Conservation (phyloP, 768 basidiomycete species). For the Lentinula edodes region DNA sequence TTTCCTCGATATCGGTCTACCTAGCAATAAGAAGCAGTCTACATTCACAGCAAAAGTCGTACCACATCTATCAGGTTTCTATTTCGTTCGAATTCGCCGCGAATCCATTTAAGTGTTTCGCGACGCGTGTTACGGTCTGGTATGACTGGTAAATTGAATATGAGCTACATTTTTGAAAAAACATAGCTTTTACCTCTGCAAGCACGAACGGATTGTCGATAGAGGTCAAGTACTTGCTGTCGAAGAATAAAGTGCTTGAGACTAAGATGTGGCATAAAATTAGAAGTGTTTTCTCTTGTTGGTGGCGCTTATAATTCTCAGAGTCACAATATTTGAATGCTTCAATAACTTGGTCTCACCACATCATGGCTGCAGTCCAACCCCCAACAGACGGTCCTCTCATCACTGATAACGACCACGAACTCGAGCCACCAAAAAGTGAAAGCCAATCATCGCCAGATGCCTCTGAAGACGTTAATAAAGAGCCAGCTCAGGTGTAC, state of each 20-base stretch:
- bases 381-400: not conserved
- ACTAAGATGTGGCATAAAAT: conserved; percentile 26
- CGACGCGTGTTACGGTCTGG: conserved; percentile 52
- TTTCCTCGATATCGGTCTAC: conserved; percentile 59
- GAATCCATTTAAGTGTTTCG: conserved; percentile 71
- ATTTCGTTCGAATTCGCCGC: conserved; percentile 64
- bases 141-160: conserved; percentile 39
- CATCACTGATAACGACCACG: not conserved
- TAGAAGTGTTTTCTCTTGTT: not conserved
- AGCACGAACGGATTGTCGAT: conserved; percentile 64
- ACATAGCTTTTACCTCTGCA: conserved; percentile 45
- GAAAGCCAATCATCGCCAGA: not conserved
- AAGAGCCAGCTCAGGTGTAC: conserved; percentile 15
- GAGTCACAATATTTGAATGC: conserved; percentile 2
- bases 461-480: conserved; percentile 15
- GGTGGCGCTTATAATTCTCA: not conserved
- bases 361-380: conserved; percentile 26
- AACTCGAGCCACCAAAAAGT: not conserved
- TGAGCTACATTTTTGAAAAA: conserved; percentile 3
- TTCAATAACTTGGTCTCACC: conserved; percentile 1
- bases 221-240: conserved; percentile 54
- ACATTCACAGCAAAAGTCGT: conserved; percentile 13
- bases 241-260: conserved; percentile 75
- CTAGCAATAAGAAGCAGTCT: not conserved
- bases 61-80: conserved; percentile 55